These are phyloP conservation scores for Epichloe sylvatica DNA, from an alignment of 2,329 filamentous ascomycete species.

Conservation along the genomic window DNA sequence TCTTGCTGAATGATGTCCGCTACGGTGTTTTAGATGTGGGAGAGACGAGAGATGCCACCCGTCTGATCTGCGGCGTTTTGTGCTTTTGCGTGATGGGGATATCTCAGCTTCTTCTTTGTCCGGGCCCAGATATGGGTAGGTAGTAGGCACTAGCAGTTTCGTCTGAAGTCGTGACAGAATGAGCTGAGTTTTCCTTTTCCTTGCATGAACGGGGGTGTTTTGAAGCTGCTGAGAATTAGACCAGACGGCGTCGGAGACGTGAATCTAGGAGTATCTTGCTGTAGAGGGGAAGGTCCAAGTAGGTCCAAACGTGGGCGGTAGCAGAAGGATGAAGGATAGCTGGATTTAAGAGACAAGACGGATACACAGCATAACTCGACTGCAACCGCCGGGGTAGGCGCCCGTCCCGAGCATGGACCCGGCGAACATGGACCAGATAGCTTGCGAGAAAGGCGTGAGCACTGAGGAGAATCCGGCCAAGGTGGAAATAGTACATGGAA, in stretches of 20 bases:
- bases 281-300: not conserved
- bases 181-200: not conserved
- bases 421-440: not conserved
- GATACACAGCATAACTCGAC: not conserved
- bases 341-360: not conserved
- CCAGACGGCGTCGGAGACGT: slow-evolving; percentile 4
- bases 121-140: not conserved
- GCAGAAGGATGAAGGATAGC: not conserved
- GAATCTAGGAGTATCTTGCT: not conserved
- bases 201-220: not conserved
- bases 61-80: slow-evolving; percentile 1
- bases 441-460: not conserved
- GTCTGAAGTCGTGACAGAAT: not conserved
- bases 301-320: not conserved
- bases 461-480: not conserved
- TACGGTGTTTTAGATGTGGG: not conserved
- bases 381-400: slow-evolving; percentile 4
- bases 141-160: not conserved
- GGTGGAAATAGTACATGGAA: not conserved
- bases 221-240: slow-evolving; percentile 1
- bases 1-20: not conserved
- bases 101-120: not conserved
- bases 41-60: not conserved
- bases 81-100: not conserved
- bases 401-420: not conserved